Percentiles rank a stretch among this genome's conserved stretches.
These are phyloP conservation scores for Aaosphaeria pasadenensis DNA, from an alignment of 2,329 filamentous ascomycete genomes.

Conservation along the genomic window DNA sequence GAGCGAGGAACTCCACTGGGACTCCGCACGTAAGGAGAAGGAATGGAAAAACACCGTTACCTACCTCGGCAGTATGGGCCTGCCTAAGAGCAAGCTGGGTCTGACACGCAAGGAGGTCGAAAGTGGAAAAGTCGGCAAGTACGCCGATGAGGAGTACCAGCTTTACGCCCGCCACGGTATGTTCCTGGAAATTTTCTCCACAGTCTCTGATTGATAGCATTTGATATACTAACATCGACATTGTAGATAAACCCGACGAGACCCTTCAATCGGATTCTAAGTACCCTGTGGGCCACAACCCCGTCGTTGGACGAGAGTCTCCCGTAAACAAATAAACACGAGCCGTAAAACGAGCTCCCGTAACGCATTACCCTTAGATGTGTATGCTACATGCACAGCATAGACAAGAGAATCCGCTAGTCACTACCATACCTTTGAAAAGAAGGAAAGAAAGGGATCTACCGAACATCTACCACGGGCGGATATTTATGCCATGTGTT, in stretches of 20 bases:
- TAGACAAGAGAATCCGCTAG: too few species aligned
- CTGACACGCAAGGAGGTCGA: slow-evolving; percentile 59
- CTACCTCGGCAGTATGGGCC: slow-evolving; percentile 61
- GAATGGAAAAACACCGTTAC: slow-evolving; percentile 74
- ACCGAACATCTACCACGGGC: too few species aligned
- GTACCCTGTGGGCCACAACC: slow-evolving; percentile 44
- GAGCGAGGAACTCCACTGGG: slow-evolving; percentile 80
- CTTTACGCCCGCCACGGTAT: slow-evolving; percentile 51
- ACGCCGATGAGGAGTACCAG: slow-evolving; percentile 47
- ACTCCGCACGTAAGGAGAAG: slow-evolving; percentile 64
- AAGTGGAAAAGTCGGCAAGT: slow-evolving; percentile 45
- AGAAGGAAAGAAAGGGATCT: too few species aligned
- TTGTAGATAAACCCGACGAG: slow-evolving; percentile 53
- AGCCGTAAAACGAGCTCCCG: too few species aligned
- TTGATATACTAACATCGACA: background rate
- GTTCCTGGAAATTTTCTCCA: slow-evolving; percentile 5
- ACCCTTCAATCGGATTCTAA: slow-evolving; percentile 50
- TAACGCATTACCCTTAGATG: too few species aligned
- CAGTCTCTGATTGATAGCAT: background rate
- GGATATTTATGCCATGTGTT: too few species aligned
- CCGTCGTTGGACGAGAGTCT: slow-evolving; percentile 42
- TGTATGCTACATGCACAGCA: too few species aligned
- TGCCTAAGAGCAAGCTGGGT: slow-evolving; percentile 54
- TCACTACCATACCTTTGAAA: too few species aligned
- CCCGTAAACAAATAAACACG: slow-evolving; percentile 47